Percentiles rank a stretch among this genome's conserved stretches.
phyloP scores from a whole-genome alignment of 75 land plant genomes.

The Pinus tabuliformis region DNA sequence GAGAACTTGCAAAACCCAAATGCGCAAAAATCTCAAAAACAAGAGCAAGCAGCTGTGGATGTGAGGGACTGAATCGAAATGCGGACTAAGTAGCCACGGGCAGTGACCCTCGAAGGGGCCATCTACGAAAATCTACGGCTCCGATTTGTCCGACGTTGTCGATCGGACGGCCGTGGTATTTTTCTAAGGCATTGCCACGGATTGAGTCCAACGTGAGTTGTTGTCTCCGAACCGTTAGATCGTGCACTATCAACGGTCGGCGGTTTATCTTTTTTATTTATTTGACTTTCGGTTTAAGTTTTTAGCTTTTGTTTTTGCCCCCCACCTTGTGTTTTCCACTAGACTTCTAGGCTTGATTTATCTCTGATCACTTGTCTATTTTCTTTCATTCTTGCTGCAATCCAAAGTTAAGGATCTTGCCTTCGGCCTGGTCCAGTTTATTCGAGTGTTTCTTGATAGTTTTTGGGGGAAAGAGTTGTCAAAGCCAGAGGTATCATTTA shows the following conservation, averaged over 20 bases:
- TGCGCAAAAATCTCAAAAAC: background rate
- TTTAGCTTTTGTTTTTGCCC: no score
- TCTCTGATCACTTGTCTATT: no score
- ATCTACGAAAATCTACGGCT: background rate
- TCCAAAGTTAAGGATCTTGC: no score
- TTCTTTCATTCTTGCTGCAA: no score
- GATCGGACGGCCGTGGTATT: background rate
- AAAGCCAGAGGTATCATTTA: no score
- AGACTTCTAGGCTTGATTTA: no score
- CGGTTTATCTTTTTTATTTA: background rate
- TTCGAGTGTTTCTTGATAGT: no score
- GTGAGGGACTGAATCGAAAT: background rate
- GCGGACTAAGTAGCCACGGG: constrained; percentile 3
- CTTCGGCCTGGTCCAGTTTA: no score
- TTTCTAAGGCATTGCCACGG: background rate
- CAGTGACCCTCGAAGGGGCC: background rate
- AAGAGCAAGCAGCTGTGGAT: background rate
- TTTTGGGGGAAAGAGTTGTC: no score
- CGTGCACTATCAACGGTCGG: background rate
- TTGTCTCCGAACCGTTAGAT: constrained; percentile 2
- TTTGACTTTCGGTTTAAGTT: no score
- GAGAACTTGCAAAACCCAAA: background rate
- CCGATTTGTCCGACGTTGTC: background rate
- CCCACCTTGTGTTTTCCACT: no score
- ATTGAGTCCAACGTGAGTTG: background rate